Base-by-base conservation (phyloP, 148 eudicot genomes). In the Camellia lanceoleosa region DNA sequence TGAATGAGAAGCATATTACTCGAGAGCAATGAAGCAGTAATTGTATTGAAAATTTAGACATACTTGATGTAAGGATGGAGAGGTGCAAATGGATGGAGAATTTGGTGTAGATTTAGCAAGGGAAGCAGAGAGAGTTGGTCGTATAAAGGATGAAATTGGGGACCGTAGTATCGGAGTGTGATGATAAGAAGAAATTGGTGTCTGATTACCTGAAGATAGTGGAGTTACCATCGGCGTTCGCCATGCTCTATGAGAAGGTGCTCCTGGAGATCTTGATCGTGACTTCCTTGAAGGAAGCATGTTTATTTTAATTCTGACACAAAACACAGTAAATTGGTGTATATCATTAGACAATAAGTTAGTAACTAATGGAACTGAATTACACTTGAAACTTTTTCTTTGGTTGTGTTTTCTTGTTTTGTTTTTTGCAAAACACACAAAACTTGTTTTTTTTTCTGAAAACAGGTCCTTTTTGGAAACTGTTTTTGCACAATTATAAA, bases 221-320 rank as follows among this genome's bases (percentile, higher is more conserved):
- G 96, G 91, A 47, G 93, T 88, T 55, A 82, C 81, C 58, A 52
- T 82, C 0, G 91, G 85, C 44, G 79, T 86, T 68, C 78, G 79
- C 81, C 82, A 66, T 73, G 68, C 79, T 68, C 77, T 62, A 65
- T 74, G 75, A 56, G 89, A 81, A 60, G 86, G 69, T 62, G 79
- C 76, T 86, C 79, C 83, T 7, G 92, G 82, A 52, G 93, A 80
- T 88, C 86, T 85, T 74, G 90, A 85, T 20, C 88, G 84, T 51
- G 88, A 77, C 80, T 82, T 83, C 62, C 73, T 72, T 14, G 86
- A 71, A 64, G 92, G 88, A 63, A 83, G 79, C 89, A 93, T 87
- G 79, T 89, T 91, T 64, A 93, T 87, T 79, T 80, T 86, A 80
- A 93, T 93, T 75, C 97, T 92, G 87, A 38, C 23, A 38, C 20